Base-by-base conservation (phyloP, 495 filamentous ascomycete species). In the Lasiosphaeriaceae sp. region DNA sequence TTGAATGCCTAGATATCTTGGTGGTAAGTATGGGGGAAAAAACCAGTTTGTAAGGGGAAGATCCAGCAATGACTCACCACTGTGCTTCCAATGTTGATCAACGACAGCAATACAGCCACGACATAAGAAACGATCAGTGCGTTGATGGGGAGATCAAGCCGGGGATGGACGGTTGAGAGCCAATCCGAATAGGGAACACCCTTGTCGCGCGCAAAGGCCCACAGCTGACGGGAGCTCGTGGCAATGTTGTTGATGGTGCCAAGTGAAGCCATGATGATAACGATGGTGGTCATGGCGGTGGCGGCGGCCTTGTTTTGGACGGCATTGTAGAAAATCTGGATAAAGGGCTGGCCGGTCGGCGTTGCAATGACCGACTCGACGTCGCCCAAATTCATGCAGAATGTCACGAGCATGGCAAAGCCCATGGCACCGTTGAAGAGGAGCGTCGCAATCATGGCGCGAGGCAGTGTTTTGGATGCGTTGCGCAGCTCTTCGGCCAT, bases 401-500 rank as follows among this genome's bases (percentile, higher is more conserved):
- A 55, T 1, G 81, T 81, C 21, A 84, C 55, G 6, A 81, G 54
- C 73, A 82, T 80, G 3, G 78, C 66, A 29, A 83, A 76, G 6
- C 79, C 81, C 11, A 82, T 54, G 16, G 76, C 62, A 2, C 73
- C 75, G 50, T 84, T 85, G 47, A 83, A 59, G 0, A 71, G 59
- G 9, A 80, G 71, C 0, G 76, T 73, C 20, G 71, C 68, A 34
- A 84, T 72, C 62, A 85, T 81, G 7, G 79, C 76, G 23, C 73
- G 75, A n/a, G 83, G 83, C 0, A 86, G 72, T 3, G 78, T 78
- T 37, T 69, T 65, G 4, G 79, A 76, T n/a, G 82, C 82, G 54
- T 83, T 72, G 35, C 76, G 74, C 26, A 83, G 77, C 63, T 85
- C 82, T 58, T 86, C 81, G 4, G 79, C 77, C 74, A 84, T 80